Percentiles rank a stretch among this genome's conserved stretches.
Evolutionary conservation across 2,329 filamentous ascomycete genomes (phyloP).

Genomic region (Neodidymelliopsis sp.): DNA sequence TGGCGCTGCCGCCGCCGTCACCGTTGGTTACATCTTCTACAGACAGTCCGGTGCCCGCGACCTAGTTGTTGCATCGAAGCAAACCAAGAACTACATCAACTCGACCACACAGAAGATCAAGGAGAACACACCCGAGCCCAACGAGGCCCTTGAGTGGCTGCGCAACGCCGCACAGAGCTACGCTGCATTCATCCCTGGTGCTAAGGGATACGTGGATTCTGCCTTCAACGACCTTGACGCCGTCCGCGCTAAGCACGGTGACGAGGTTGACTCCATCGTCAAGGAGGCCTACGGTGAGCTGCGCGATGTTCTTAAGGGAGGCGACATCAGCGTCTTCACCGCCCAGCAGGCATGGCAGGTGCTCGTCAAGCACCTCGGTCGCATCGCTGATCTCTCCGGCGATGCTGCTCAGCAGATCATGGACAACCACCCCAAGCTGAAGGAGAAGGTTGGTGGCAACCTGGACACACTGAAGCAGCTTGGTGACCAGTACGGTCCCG

Average conservation of each 20-base stretch:
- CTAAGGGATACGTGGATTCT: slow-evolving; percentile 70
- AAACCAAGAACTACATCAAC: slow-evolving; percentile 68
- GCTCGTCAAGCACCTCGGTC: slow-evolving; percentile 67
- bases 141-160: slow-evolving; percentile 71
- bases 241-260: slow-evolving; percentile 70
- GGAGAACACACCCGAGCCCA: slow-evolving; percentile 68
- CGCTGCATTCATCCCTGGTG: slow-evolving; percentile 75
- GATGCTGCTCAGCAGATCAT: slow-evolving; percentile 70
- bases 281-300: slow-evolving; percentile 72
- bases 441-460: slow-evolving; percentile 74
- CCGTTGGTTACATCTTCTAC: slow-evolving; percentile 61
- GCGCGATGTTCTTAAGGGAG: slow-evolving; percentile 66
- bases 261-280: slow-evolving; percentile 74
- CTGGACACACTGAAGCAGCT: slow-evolving; percentile 74
- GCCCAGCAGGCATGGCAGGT: slow-evolving; percentile 68
- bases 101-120: slow-evolving; percentile 67
- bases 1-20: slow-evolving; percentile 58
- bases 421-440: slow-evolving; percentile 75
- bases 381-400: slow-evolving; percentile 67
- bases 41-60: slow-evolving; percentile 60
- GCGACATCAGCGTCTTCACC: slow-evolving; percentile 67
- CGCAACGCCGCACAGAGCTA: slow-evolving; percentile 73
- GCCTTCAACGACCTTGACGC: slow-evolving; percentile 76
- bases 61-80: slow-evolving; percentile 58
- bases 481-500: slow-evolving; percentile 73